A percentile compares a stretch with the other conserved stretches of the same genome.
Conservation (phyloP, 23 red algal species). For the Chondrus crispus region DNA sequence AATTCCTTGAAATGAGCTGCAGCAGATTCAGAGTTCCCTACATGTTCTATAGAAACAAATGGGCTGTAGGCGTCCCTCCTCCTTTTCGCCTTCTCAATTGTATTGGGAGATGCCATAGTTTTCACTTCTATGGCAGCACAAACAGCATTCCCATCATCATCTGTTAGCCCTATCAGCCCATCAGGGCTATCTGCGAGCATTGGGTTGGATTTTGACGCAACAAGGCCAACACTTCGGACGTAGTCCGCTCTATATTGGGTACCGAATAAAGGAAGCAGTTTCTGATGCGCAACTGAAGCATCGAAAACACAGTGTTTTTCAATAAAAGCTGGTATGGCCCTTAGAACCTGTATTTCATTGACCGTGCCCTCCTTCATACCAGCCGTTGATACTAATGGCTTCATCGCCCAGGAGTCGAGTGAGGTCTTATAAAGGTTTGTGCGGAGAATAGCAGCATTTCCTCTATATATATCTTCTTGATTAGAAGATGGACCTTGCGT, state of each 20-base stretch:
- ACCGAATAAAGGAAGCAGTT: too few species aligned
- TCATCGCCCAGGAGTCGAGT: constrained; percentile 14
- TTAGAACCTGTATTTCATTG: not conserved
- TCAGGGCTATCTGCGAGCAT: not conserved
- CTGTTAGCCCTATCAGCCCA: not conserved
- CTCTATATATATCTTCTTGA: too few species aligned
- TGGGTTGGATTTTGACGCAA: not conserved
- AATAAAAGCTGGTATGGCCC: not conserved
- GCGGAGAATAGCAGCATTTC: too few species aligned
- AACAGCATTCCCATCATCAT: not conserved
- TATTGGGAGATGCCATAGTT: not conserved
- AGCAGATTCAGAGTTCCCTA: too few species aligned
- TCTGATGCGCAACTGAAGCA: too few species aligned
- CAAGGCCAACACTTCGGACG: not conserved
- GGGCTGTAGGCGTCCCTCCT: not conserved
- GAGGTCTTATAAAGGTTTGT: not conserved
- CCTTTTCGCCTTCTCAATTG: not conserved
- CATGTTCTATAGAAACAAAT: too few species aligned
- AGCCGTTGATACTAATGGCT: not conserved
- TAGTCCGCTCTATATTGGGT: not conserved
- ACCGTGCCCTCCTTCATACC: not conserved
- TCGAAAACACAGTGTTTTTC: too few species aligned
- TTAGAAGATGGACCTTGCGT: too few species aligned
- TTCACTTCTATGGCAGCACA: constrained; percentile 9
- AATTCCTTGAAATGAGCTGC: not conserved